Evolutionary conservation across 441 rosid species (phyloP), one percentile per base, ranked within the genome.

Genomic region (Pelargonium australe): DNA sequence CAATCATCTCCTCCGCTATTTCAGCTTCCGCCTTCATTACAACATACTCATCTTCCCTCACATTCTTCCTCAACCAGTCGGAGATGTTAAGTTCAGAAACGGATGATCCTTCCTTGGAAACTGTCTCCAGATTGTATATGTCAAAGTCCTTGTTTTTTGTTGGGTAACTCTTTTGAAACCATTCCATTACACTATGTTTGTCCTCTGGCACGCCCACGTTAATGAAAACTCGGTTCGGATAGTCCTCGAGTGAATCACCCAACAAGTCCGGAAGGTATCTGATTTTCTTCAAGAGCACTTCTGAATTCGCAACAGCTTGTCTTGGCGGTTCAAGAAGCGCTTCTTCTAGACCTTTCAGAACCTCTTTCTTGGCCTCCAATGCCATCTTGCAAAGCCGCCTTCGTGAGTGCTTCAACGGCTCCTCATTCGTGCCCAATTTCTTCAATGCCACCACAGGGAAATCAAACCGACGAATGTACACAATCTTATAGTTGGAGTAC

Each of bases 21-120:
- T 88, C 92, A 0, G 89, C 92, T 64, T 88, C 88, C n/a, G 97
- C 95, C 71, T 89, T 89, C 92, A 88, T 85, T 82, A 92, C 96
- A 68, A 89, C 91, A 19, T 77, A 65, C 62, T 74, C 77, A 45
- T 66, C 77, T 44, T 65, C 73, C 19, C 49, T 64, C 58, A 69
- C 68, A 11, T 70, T 60, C 47, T 65, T 45, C 51, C n/a, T 55
- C 66, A 69, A 37, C 77, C 73, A 69, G 12, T 58, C 73, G 34
- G 73, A 64, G 11, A 69, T 19, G 47, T 47, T 62, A 11, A 34
- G 40, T 34, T 34, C 40, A 34, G 40, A 34, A 34, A 34, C 40
- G 7, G 40, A 34, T 0, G 9, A 0, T 0, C 1, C 11, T 45
- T 25, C 70, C 16, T 61, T 61, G 12, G 40, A 19, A 0, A 57